Evolutionary conservation across 257 asterid genomes (phyloP).

Genomic region (Solanum corneliomulleri): DNA sequence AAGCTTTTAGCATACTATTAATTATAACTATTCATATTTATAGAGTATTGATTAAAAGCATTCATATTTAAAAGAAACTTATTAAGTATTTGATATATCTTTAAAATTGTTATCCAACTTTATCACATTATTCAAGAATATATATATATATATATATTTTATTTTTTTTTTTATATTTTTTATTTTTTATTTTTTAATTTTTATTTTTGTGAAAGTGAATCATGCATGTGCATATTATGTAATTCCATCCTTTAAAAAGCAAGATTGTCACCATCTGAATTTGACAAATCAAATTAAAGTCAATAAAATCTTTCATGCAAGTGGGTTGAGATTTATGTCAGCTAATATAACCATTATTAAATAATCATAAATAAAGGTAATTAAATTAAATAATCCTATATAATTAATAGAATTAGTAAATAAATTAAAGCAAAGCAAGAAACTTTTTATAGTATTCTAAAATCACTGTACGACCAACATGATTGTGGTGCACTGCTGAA

Average conservation of each 20-base stretch:
- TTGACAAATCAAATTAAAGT: not conserved
- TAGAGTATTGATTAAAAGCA: too few species aligned
- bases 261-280: not conserved
- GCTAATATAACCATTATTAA: not conserved
- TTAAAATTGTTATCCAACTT: not conserved
- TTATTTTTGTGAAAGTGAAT: not conserved
- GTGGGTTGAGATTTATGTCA: not conserved
- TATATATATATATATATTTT: not conserved
- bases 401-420: not conserved
- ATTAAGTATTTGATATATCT: too few species aligned
- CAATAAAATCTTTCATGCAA: not conserved
- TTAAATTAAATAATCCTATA: not conserved
- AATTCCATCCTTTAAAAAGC: not conserved
- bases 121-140: not conserved
- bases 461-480: not conserved
- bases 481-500: too few species aligned
- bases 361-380: not conserved
- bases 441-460: not conserved
- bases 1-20: rapidly evolving
- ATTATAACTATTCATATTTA: too few species aligned
- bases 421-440: not conserved
- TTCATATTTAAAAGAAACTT: too few species aligned
- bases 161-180: too few species aligned
- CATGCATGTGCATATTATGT: not conserved
- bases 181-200: too few species aligned